Evolutionary conservation across 1,284 basidiomycete genomes (phyloP).

Genomic region (Cryptococcus deneoformans): DNA sequence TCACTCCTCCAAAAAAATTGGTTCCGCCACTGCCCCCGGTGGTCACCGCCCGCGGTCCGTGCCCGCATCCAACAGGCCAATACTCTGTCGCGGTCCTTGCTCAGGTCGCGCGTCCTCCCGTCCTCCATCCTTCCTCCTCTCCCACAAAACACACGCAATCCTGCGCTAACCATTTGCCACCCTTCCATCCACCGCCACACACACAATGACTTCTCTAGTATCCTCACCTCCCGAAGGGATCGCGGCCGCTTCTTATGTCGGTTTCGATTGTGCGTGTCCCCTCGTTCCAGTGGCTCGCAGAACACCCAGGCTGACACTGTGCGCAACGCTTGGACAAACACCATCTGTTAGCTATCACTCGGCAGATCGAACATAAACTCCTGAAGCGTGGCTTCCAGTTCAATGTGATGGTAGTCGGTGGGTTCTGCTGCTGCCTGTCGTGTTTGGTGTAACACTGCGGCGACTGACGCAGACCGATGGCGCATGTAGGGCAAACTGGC

Average conservation of each 20-base stretch:
- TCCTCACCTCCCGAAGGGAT: constrained; percentile 58
- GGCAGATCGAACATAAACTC: constrained; percentile 98
- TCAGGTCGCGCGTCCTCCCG: no score
- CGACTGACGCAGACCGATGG: background rate
- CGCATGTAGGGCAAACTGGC: constrained; percentile 79
- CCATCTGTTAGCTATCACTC: constrained; percentile 64
- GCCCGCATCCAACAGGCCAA: no score
- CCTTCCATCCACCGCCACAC: constrained; percentile 1
- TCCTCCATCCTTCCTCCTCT: background rate
- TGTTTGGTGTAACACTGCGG: background rate
- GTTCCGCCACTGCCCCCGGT: no score
- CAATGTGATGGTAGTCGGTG: constrained; percentile 94
- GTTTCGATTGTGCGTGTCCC: constrained; percentile 66
- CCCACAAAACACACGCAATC: background rate
- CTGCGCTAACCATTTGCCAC: background rate
- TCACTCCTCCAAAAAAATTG: no score
- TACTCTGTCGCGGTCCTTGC: no score
- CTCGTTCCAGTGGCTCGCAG: background rate
- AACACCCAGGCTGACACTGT: background rate
- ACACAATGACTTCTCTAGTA: constrained; percentile 27
- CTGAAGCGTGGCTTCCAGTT: constrained; percentile 99
- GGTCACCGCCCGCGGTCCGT: no score
- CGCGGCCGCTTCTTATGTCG: constrained; percentile 81
- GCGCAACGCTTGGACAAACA: background rate
- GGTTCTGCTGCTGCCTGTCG: constrained; percentile 44